Percentiles rank a stretch among this genome's conserved stretches.
These are phyloP conservation scores for Hypoxylon sp. DNA, from an alignment of 2,329 filamentous ascomycete genomes.

Conservation along the genomic window DNA sequence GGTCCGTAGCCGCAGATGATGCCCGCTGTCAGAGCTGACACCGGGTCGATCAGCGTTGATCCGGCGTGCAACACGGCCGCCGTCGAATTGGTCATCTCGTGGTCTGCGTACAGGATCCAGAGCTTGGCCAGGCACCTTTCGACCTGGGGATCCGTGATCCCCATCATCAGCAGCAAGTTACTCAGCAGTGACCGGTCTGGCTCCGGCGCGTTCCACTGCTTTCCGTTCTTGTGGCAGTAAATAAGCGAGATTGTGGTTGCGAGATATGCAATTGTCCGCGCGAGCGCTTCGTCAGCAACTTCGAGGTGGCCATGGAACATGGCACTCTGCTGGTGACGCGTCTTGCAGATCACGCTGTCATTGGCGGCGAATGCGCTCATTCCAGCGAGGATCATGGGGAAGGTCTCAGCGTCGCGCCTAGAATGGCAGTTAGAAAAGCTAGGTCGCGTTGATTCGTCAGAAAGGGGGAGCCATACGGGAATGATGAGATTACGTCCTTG, in stretches of 20 bases:
- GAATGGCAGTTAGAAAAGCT: constrained; percentile 15
- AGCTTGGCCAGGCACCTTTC: constrained; percentile 54
- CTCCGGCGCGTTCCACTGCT: constrained; percentile 55
- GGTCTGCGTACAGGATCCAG: constrained; percentile 63
- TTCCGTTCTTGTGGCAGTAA: constrained; percentile 59
- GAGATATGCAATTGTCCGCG: constrained; percentile 56
- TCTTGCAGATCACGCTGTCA: constrained; percentile 54
- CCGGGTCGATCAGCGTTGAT: constrained; percentile 63
- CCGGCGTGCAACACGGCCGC: constrained; percentile 63
- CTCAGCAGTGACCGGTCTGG: constrained; percentile 56
- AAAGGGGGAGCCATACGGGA: constrained; percentile 48
- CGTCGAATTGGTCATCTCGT: constrained; percentile 66
- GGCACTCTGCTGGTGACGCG: constrained; percentile 55
- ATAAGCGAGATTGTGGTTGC: constrained; percentile 57
- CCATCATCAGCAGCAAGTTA: constrained; percentile 65
- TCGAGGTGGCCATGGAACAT: constrained; percentile 57
- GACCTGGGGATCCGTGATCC: constrained; percentile 56
- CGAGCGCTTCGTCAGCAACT: constrained; percentile 56
- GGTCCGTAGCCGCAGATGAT: constrained; percentile 61
- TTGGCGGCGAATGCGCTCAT: constrained; percentile 55
- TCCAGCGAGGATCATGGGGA: constrained; percentile 57
- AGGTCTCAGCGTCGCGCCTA: constrained; percentile 53
- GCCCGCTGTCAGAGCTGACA: constrained; percentile 58
- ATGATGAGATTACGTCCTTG: constrained; percentile 47
- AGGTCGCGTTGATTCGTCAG: background rate